Evolutionary conservation across 257 asterid genomes (phyloP), one percentile per base, ranked within the genome.

Genomic region (Misopates orontium): DNA sequence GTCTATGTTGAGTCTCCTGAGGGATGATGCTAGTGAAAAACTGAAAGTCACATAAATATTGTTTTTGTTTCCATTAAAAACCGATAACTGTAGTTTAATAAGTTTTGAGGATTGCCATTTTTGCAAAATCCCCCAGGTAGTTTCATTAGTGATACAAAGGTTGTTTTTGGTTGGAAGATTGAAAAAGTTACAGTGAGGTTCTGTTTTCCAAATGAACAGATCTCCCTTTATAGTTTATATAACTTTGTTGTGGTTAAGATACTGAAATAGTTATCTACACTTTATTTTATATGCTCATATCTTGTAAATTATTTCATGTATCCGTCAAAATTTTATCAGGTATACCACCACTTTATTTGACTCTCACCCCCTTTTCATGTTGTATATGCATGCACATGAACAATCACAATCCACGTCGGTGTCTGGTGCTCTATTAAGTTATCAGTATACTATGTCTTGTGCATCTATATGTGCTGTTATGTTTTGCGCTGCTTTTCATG

Each of bases 341-440:
- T 36, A 36, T 36, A 8, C 42, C 42, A 36, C 10, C 42, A 36
- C 36, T n/a, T 28, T 28, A 28, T 7, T 28, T 28, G 5, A 45
- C 18, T 14, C 18, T 14, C 7, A 3, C 19, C 36, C 16, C 4
- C 22, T 49, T 45, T 52, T 14, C 20, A 51, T 40, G 60, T 54
- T 57, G 48, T 69, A 56, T 47, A 40, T 21, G 28, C 25, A 19
- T 67, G 19, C 42, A 32, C 36, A 56, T 57, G 73, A 3, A 36
- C 42, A 36, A 36, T 5, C 42, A 40, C 31, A 47, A 18, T 62
- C 48, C 63, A 31, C 44, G 23, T 32, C 42, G 52, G 64, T 21
- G 41, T 28, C 36, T 7, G 18, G 55, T 66, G 55, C 41, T 21
- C 50, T 19, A 18, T 53, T 69, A 22, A 14, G 13, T 53, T 51